Evolutionary conservation across 2,329 filamentous ascomycete genomes (phyloP), one percentile per base, ranked within the genome.

Genomic region (Aspergillus amoenus): DNA sequence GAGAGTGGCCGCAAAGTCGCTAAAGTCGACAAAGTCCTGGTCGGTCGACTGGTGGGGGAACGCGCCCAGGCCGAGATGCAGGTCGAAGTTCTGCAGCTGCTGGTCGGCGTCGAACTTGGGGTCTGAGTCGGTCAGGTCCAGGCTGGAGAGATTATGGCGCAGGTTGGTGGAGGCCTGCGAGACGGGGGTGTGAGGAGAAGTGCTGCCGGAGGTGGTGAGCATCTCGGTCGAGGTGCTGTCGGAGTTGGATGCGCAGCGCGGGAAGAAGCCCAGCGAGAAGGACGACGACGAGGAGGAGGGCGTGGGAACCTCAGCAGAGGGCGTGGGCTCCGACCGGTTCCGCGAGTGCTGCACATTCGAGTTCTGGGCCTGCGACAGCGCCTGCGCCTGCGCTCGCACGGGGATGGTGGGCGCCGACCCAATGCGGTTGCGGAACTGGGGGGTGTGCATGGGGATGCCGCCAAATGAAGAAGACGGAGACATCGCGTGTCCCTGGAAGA

Each of bases 341-440:
- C 63, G 60, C 13, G 56, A 53, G 48, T 67, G 64, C 41, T 30
- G 27, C 21, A 21, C 21, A 21, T 21, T 21, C 21, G 21, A 21
- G 18, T 21, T 21, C 27, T 11, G 27, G 8, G 27, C 27, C 27
- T 11, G 8, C 27, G 27, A 30, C 27, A 30, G 9, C 27, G 57
- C 44, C 41, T 56, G 67, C 12, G 41, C 57, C 11, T 39, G 30
- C 39, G 59, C 46, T 43, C 55, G 67, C 34, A 71, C 43, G 12
- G 68, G 65, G 21, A 73, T 59, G 34, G 73, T 70, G 0, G 71
- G 71, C 5, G 70, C 70, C 15, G 71, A 73, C 5, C 66, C 69
- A 34, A 74, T 57, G 4, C 71, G 70, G 43, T 73, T 68, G 54
- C 71, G 60, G 63, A 72, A 74, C 62, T 67, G 51, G 59, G 57